A percentile compares a stretch with the other conserved stretches of the same genome.
These are phyloP conservation scores for Huntiella omanensis DNA, from an alignment of 2,329 filamentous ascomycete genomes.

Conservation along the genomic window DNA sequence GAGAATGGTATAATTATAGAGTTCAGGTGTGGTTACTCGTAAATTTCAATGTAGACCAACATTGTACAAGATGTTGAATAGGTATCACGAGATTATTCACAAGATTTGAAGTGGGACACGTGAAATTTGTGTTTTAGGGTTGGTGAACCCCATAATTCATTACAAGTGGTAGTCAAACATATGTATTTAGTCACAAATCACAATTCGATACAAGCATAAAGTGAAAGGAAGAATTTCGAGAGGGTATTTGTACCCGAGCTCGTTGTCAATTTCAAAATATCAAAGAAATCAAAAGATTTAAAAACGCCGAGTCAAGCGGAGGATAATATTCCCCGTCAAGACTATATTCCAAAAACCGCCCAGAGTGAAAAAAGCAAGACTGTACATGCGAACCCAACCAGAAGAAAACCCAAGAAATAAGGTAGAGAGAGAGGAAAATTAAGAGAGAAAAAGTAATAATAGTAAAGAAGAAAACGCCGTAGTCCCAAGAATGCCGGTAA, in stretches of 20 bases:
- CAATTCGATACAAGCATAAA: constrained; percentile 5
- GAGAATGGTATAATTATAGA: no score
- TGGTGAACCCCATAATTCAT: background rate
- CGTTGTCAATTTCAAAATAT: background rate
- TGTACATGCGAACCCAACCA: constrained; percentile 9
- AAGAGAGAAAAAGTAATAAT: constrained; percentile 2
- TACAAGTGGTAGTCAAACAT: background rate
- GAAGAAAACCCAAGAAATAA: background rate
- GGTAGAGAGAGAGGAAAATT: constrained; percentile 1
- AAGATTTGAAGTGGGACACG: no score
- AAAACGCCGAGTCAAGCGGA: background rate
- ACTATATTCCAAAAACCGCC: no score
- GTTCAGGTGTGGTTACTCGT: no score
- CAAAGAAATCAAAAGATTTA: background rate
- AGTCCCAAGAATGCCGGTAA: background rate
- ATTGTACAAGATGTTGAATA: no score
- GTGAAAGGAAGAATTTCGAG: background rate
- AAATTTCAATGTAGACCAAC: no score
- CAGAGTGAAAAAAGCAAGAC: constrained; percentile 10
- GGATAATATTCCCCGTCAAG: constrained; percentile 2
- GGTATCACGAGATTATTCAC: no score
- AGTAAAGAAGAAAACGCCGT: constrained; percentile 6
- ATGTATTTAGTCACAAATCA: constrained; percentile 3
- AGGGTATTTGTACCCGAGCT: no score
- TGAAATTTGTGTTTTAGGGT: no score